A percentile compares a stretch with the other conserved stretches of the same genome.
phyloP scores from a whole-genome alignment of 78 protist species.

The Dictyostelium firmibasis region DNA sequence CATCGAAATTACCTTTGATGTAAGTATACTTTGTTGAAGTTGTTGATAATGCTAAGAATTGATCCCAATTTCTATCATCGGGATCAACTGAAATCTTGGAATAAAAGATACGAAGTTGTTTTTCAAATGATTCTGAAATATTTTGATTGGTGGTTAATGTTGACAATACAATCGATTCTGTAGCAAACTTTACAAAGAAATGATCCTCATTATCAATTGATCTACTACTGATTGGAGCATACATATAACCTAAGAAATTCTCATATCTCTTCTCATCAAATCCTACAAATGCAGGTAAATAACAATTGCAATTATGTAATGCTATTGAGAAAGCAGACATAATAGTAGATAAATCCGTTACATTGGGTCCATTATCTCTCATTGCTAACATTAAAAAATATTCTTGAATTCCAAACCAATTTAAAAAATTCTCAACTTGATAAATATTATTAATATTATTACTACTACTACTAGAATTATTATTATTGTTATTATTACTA shows the following conservation, averaged over 20 bases:
- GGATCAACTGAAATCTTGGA: conserved; percentile 36
- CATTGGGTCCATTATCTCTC: conserved; percentile 55
- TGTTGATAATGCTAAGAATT: conserved; percentile 52
- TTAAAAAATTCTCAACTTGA: conserved; percentile 55
- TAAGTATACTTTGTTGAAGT: conserved; percentile 63
- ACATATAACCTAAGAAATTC: conserved; percentile 76
- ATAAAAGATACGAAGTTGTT: conserved; percentile 56
- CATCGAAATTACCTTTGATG: conserved; percentile 37
- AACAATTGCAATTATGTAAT: conserved; percentile 52
- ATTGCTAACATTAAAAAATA: conserved; percentile 68
- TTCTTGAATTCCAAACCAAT: conserved; percentile 72
- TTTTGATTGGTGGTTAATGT: conserved; percentile 45
- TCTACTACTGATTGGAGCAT: conserved; percentile 34
- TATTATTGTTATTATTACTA: neutral
- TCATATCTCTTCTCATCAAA: conserved; percentile 74
- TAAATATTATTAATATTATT: neutral
- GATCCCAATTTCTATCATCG: conserved; percentile 78
- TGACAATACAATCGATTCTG: conserved; percentile 26
- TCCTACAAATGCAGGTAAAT: conserved; percentile 67
- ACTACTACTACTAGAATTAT: neutral
- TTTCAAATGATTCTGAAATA: conserved; percentile 53
- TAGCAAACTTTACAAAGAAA: conserved; percentile 54
- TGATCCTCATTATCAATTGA: neutral
- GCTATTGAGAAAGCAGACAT: conserved; percentile 67
- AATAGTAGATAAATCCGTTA: conserved; percentile 44